phyloP scores from a whole-genome alignment of 148 eudicot genomes.

The Selenicereus undatus region DNA sequence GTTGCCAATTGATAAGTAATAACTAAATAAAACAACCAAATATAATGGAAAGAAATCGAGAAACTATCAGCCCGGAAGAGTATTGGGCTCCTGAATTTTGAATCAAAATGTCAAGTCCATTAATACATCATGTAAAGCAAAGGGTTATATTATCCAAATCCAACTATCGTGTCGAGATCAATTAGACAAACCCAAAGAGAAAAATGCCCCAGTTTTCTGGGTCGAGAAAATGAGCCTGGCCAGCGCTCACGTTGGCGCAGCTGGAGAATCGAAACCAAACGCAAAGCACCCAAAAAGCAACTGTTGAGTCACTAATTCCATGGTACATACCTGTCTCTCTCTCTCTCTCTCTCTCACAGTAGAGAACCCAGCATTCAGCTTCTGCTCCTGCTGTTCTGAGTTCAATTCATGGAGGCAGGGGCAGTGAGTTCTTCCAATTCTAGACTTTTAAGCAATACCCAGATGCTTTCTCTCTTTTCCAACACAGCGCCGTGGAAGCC shows the following conservation, averaged over 20 bases:
- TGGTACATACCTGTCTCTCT: no score
- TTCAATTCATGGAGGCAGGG: constrained; percentile 22
- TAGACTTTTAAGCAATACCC: constrained; percentile 22
- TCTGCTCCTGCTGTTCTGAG: constrained; percentile 4
- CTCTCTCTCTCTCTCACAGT: neutral
- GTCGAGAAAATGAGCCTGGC: neutral
- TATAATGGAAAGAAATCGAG: no score
- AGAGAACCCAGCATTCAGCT: neutral
- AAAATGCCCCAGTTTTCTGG: neutral
- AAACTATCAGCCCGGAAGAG: no score
- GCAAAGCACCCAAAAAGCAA: constrained; percentile 1
- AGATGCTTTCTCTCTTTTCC: constrained; percentile 12
- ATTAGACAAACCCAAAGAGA: no score
- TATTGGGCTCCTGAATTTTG: no score
- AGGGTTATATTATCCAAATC: no score
- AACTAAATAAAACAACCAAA: no score
- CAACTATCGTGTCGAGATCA: no score
- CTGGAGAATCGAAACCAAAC: neutral
- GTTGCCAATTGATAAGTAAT: no score
- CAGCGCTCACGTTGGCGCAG: neutral
- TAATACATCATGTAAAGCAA: no score
- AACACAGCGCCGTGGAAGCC: constrained; percentile 7
- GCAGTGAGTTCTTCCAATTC: constrained; percentile 15
- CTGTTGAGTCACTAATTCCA: no score
- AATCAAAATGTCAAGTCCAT: no score